Evolutionary conservation across 2,329 filamentous ascomycete genomes (phyloP).

Genomic region (Fusarium praegraminearum): DNA sequence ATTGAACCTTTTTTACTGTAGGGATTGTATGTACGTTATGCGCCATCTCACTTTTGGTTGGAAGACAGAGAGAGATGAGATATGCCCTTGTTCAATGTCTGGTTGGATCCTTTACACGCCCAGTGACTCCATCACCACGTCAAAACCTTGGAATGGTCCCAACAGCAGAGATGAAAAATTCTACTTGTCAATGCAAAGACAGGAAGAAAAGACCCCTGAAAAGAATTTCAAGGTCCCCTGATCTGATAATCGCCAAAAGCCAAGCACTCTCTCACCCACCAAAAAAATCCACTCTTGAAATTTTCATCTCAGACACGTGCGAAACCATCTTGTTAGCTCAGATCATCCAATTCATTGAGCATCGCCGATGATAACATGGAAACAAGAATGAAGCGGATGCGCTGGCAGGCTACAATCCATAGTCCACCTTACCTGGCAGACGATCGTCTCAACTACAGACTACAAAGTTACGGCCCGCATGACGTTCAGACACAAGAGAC

Average conservation of each 20-base stretch:
- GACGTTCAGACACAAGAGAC: slow-evolving; percentile 1
- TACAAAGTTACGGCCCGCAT: slow-evolving; percentile 5
- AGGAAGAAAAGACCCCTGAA: neutral
- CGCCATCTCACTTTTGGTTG: slow-evolving; percentile 21
- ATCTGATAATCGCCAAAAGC: neutral
- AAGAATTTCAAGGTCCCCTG: slow-evolving; percentile 1
- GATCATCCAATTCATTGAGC: slow-evolving; percentile 35
- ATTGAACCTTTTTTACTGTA: neutral
- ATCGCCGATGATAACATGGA: slow-evolving; percentile 33
- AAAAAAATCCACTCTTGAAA: slow-evolving; percentile 28
- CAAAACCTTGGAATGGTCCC: slow-evolving; percentile 8
- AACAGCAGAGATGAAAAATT: slow-evolving; percentile 7
- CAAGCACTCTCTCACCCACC: neutral
- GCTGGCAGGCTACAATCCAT: slow-evolving; percentile 26
- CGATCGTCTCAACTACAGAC: neutral
- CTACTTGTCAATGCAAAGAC: slow-evolving; percentile 1
- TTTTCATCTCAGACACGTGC: slow-evolving; percentile 18
- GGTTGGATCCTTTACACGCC: slow-evolving; percentile 29
- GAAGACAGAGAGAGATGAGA: neutral
- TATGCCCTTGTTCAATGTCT: slow-evolving; percentile 13
- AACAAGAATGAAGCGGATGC: slow-evolving; percentile 14
- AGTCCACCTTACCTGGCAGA: neutral
- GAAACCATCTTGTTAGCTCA: slow-evolving; percentile 23
- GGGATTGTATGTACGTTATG: slow-evolving; percentile 3
- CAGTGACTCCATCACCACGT: slow-evolving; percentile 2